Base-by-base conservation (phyloP, 345 rosid species). In the Nasturtium officinale region DNA sequence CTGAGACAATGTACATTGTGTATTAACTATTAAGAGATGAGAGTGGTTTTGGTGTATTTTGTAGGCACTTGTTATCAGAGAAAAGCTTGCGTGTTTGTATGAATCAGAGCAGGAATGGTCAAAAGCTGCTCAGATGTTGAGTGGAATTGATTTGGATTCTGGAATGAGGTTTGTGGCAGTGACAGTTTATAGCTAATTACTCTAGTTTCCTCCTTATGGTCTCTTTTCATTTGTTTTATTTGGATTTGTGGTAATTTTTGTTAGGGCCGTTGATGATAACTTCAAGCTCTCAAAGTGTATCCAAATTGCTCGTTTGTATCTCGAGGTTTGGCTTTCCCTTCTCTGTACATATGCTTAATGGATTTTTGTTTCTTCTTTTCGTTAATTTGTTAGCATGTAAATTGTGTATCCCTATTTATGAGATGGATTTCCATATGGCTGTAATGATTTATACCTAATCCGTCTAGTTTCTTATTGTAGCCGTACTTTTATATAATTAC, bases 21-120 rank as follows among this genome's bases (percentile, higher is more conserved):
- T 55, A 23, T 13, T 25, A 7, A 60, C 26, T 55, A 23, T 13
- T 25, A 7, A 60, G 58, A 46, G 57, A 42, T 7, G 25, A 35
- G 30, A 38, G n/a, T 29, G 30, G 29, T 63, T 61, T 29, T 54
- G 32, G 30, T 53, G 65, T 10, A 6, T 48, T 25, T 26, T 73
- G 63, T 30, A 91, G 99, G 96, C 91, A 35, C 81, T 95, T 70
- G 80, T 91, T 73, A 88, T 90, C 57, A 82, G 99, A 79, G 99
- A 95, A 84, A 95, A 95, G 70, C 99, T 95, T 81, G 96, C 97
- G 3, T 96, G 84, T 67, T 82, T 88, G 65, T 95, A 88, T 61
- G 99, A 95, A 65, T 91, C 97, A 0, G 97, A 91, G 75, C 93
- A 87, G 73, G 87, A 90, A 52, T 90, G 99, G 97, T 91, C 99